Conservation (phyloP, 768 basidiomycete genomes). For the Suillus occidentalis region DNA sequence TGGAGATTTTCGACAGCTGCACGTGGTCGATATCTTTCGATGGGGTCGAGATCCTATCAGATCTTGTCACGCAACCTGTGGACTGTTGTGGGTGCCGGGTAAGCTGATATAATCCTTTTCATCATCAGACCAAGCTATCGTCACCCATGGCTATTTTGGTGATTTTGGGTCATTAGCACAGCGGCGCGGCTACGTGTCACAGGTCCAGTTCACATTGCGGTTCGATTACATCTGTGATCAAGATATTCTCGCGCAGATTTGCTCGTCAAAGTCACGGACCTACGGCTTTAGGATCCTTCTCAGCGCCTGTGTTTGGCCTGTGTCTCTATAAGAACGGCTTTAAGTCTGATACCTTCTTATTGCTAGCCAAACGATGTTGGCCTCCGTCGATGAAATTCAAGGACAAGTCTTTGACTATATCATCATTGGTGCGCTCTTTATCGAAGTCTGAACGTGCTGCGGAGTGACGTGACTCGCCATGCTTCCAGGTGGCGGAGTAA, state of each 20-base stretch:
- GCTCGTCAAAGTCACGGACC: background rate
- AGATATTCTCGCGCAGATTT: background rate
- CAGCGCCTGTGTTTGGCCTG: background rate
- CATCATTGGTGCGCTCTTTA: background rate
- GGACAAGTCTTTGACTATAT: background rate
- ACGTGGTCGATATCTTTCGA: no score
- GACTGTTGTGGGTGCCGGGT: no score
- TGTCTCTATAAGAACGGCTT: background rate
- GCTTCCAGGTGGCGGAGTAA: background rate
- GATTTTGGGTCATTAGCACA: no score
- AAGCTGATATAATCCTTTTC: no score
- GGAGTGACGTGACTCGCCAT: background rate
- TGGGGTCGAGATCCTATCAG: no score
- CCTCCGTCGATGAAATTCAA: background rate
- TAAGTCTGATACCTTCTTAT: background rate
- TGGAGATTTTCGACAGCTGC: no score
- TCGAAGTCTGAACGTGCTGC: background rate
- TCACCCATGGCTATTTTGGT: no score
- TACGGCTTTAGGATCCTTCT: background rate
- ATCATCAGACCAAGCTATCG: no score
- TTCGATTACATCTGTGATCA: background rate
- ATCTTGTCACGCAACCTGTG: no score
- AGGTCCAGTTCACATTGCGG: no score
- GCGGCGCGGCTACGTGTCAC: no score
- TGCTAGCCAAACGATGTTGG: background rate